These are phyloP conservation scores for Arabidopsis lyrata DNA, from an alignment of 441 rosid genomes.

Conservation along the genomic window DNA sequence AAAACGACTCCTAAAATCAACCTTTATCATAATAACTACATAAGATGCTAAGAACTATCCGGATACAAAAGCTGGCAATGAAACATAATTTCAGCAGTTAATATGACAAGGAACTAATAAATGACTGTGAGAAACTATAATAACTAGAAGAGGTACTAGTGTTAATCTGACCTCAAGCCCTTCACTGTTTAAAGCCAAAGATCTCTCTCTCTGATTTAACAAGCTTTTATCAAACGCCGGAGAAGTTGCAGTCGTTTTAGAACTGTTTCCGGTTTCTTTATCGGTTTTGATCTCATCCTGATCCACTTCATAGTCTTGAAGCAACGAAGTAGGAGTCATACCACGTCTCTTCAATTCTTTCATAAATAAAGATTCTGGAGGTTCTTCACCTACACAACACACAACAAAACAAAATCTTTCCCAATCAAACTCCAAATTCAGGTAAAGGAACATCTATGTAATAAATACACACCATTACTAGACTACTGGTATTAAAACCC, in stretches of 20 bases:
- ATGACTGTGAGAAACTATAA: too few species aligned
- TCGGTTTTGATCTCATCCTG: slow-evolving; percentile 59
- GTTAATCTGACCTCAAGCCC: slow-evolving; percentile 81
- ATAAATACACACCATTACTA: too few species aligned
- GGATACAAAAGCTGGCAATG: neutral
- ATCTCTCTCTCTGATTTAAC: slow-evolving; percentile 84
- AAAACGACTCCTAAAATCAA: neutral
- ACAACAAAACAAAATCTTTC: slow-evolving; percentile 5
- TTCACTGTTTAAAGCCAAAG: slow-evolving; percentile 92
- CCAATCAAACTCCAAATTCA: neutral
- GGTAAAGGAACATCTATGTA: neutral
- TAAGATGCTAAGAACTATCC: neutral
- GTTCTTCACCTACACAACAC: slow-evolving; percentile 72
- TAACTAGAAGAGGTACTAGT: neutral
- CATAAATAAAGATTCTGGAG: slow-evolving; percentile 93
- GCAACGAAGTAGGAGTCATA: slow-evolving; percentile 87
- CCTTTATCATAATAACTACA: neutral
- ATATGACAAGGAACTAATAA: neutral
- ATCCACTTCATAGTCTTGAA: slow-evolving; percentile 69
- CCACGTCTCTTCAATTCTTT: slow-evolving; percentile 94
- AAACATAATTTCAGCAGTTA: neutral
- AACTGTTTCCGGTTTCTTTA: slow-evolving; percentile 51
- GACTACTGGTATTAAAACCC: neutral
- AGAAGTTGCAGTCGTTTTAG: slow-evolving; percentile 69
- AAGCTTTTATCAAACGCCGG: slow-evolving; percentile 67